Evolutionary conservation across 345 rosid species (phyloP).

Genomic region (Hypericum perforatum): DNA sequence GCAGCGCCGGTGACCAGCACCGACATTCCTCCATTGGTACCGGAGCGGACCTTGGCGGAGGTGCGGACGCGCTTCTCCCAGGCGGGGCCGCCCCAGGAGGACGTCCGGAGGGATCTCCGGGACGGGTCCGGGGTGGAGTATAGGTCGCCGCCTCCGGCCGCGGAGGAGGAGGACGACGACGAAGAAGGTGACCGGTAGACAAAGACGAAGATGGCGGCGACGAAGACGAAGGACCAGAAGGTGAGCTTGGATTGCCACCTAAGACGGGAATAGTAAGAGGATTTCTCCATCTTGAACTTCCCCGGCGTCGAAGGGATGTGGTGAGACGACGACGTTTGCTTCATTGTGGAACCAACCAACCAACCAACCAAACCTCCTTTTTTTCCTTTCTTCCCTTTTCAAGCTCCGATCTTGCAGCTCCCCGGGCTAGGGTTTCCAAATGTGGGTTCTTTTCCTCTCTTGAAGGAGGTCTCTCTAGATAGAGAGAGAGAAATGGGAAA

Average conservation of each 20-base stretch:
- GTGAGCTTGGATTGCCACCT: conserved; percentile 78
- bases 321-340: conserved; percentile 70
- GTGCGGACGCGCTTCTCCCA: conserved; percentile 63
- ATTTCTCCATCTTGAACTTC: conserved; percentile 93
- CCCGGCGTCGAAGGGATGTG: conserved; percentile 72
- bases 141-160: conserved; percentile 12
- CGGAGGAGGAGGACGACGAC: conserved; percentile 22
- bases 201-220: conserved; percentile 64
- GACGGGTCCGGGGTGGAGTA: conserved; percentile 48
- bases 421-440: no score
- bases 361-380: no score
- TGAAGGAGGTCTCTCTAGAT: no score
- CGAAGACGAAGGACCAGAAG: conserved; percentile 74
- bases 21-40: conserved; percentile 49
- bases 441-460: no score
- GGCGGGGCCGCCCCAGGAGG: conserved; percentile 67
- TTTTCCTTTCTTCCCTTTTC: no score
- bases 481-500: no score
- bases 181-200: conserved; percentile 63
- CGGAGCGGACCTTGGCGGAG: conserved; percentile 60
- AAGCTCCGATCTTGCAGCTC: no score
- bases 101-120: conserved; percentile 69
- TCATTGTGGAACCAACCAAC: conserved; percentile 24
- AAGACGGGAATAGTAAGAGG: conserved; percentile 42
- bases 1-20: conserved; percentile 90